These are phyloP conservation scores for Backusella morwellensis DNA, from an alignment of 192 early-diverging fungal genomes.

Conservation along the genomic window DNA sequence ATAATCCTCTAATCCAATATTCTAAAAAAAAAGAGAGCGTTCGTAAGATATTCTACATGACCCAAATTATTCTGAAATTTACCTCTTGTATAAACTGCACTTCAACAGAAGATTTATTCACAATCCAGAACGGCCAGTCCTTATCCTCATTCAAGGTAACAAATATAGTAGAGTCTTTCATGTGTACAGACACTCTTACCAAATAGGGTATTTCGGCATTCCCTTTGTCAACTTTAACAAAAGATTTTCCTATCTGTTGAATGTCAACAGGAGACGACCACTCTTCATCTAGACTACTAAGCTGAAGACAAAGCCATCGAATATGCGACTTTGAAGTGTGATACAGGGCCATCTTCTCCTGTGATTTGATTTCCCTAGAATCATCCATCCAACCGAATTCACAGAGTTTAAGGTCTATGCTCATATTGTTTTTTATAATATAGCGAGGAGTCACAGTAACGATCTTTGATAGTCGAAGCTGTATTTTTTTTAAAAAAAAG, in stretches of 20 bases:
- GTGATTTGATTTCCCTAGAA: not conserved
- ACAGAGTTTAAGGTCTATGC: conserved; percentile 55
- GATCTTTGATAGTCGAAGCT: conserved; percentile 60
- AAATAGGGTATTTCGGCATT: conserved; percentile 48
- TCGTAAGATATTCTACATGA: not conserved
- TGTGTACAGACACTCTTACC: conserved; percentile 58
- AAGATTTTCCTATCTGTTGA: conserved; percentile 67
- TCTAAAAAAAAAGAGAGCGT: conserved; percentile 1
- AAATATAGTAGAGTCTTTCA: conserved; percentile 79
- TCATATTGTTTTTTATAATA: conserved; percentile 69
- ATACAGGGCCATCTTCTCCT: conserved; percentile 14
- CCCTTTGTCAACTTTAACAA: conserved; percentile 62
- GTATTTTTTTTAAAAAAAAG: not conserved
- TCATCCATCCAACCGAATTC: conserved; percentile 43
- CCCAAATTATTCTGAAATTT: not conserved
- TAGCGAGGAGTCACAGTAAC: conserved; percentile 81
- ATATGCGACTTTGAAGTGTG: conserved; percentile 8
- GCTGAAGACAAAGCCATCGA: conserved; percentile 25
- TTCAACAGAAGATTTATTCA: conserved; percentile 31
- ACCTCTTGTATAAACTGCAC: conserved; percentile 26
- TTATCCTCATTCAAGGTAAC: conserved; percentile 59
- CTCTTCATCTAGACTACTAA: not conserved
- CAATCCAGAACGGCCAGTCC: conserved; percentile 78
- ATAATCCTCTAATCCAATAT: conserved; percentile 9
- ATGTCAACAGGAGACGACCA: conserved; percentile 69